Evolutionary conservation across 768 basidiomycete species (phyloP), one percentile per base, ranked within the genome.

Genomic region (Leccinum sublutescens): DNA sequence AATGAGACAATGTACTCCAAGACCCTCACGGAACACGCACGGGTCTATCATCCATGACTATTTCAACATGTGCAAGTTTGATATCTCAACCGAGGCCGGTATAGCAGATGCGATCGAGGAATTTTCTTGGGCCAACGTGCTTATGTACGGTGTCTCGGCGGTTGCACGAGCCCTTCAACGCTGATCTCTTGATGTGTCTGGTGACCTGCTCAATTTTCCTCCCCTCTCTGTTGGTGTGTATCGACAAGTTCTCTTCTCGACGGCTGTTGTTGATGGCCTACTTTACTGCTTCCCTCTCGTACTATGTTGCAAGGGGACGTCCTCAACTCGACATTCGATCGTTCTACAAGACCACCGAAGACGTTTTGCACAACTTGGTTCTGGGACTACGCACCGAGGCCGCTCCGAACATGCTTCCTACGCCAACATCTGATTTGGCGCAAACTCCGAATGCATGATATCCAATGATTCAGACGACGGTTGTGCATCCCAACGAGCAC

Each of bases 121-220:
- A 64, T 68, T 91, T 19, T 74, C 74, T 3, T 90, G 86, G 83
- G 71, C 78, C 21, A 80, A 78, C 51, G 73, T 68, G 0, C 65
- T 87, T 15, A 76, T 87, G 17, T 91, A 85, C 64, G 27, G 85
- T 2, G 75, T 33, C 33, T 87, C 38, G 80, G 78, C 21, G 87
- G 84, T 57, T n/a, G 62, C 69, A 55, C 75, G 80, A 60, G 75
- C 71, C 50, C 80, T 86, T 88, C 75, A 82, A 80, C 36, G 84
- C 83, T 1, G 85, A 89, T 64, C 89, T 90, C 75, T 82, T 88
- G 21, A 84, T 87, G 80, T 89, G 90, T 65, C 74, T 89, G 5
- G 80, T 89, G 43, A 91, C 88, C 0, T 87, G 86, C 3, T 77
- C 82, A 4, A 65, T 87, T 23, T 87, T 89, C 75, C 66, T 88